Evolutionary conservation across 2,329 filamentous ascomycete species (phyloP).

Genomic region (Ilyonectria mors-panacis): DNA sequence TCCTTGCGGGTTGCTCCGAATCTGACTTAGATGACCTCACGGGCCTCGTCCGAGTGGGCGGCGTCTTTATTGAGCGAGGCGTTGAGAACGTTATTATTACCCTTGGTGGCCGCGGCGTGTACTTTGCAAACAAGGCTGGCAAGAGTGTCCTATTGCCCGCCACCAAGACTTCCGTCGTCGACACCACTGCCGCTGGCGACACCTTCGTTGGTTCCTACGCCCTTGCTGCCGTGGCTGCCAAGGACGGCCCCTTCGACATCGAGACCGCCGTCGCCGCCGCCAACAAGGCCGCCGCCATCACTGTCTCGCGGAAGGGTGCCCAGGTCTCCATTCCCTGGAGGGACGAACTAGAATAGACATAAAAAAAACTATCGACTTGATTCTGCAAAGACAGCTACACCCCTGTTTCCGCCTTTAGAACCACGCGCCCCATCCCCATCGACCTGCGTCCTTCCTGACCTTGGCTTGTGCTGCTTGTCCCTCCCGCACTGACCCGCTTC

Average conservation of each 20-base stretch:
- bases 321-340: conserved; percentile 62
- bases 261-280: conserved; percentile 72
- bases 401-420: conserved; percentile 40
- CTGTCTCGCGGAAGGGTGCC: conserved; percentile 59
- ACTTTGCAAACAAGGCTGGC: conserved; percentile 66
- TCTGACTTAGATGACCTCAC: conserved; percentile 63
- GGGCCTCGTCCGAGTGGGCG: conserved; percentile 64
- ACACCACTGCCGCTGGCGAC: conserved; percentile 95
- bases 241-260: conserved; percentile 62
- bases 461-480: conserved; percentile 27
- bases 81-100: conserved; percentile 87
- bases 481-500: conserved; percentile 28
- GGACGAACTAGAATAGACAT: conserved; percentile 55
- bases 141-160: conserved; percentile 70
- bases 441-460: conserved; percentile 46
- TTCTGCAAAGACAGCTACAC: conserved; percentile 15
- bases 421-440: conserved; percentile 51
- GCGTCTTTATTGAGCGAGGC: conserved; percentile 76
- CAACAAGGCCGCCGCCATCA: conserved; percentile 59
- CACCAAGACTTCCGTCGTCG: conserved; percentile 82
- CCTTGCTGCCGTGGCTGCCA: conserved; percentile 74
- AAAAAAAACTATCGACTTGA: conserved; percentile 34
- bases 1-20: conserved; percentile 73
- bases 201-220: conserved; percentile 94
- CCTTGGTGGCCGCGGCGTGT: conserved; percentile 85